A percentile compares a stretch with the other conserved stretches of the same genome.
These are phyloP conservation scores for Trichoderma orchidacearum DNA, from an alignment of 495 filamentous ascomycete species.

Conservation along the genomic window DNA sequence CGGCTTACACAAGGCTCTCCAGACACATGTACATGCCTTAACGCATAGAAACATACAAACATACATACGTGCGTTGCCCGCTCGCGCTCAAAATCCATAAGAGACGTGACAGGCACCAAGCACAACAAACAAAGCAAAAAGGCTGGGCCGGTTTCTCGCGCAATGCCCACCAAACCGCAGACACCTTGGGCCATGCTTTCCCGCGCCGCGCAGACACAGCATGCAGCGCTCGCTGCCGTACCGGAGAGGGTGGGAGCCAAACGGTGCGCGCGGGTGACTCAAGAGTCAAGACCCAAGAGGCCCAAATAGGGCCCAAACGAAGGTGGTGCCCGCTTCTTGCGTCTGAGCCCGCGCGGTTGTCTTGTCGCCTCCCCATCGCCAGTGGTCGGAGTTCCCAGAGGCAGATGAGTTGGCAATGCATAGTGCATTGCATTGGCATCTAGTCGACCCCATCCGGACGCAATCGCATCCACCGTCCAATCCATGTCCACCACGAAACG, in stretches of 20 bases:
- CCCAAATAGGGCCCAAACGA: not conserved
- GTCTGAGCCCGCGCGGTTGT: not conserved
- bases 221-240: not conserved
- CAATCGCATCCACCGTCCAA: conserved; percentile 1
- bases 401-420: not conserved
- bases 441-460: not conserved
- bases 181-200: too few species aligned
- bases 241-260: not conserved
- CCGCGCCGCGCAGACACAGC: too few species aligned
- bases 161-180: too few species aligned
- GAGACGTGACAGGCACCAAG: too few species aligned
- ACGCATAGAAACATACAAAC: not conserved
- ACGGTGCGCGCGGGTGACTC: not conserved
- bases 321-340: not conserved
- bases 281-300: not conserved
- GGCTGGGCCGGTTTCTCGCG: too few species aligned
- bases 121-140: too few species aligned
- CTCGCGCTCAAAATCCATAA: too few species aligned
- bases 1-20: too few species aligned
- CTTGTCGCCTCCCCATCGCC: too few species aligned
- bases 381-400: not conserved
- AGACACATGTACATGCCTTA: too few species aligned
- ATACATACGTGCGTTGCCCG: too few species aligned
- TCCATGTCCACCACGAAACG: conserved; percentile 1
- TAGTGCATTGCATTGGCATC: not conserved